These are phyloP conservation scores for Syzygium syzygioides DNA, from an alignment of 441 rosid genomes.

Conservation along the genomic window DNA sequence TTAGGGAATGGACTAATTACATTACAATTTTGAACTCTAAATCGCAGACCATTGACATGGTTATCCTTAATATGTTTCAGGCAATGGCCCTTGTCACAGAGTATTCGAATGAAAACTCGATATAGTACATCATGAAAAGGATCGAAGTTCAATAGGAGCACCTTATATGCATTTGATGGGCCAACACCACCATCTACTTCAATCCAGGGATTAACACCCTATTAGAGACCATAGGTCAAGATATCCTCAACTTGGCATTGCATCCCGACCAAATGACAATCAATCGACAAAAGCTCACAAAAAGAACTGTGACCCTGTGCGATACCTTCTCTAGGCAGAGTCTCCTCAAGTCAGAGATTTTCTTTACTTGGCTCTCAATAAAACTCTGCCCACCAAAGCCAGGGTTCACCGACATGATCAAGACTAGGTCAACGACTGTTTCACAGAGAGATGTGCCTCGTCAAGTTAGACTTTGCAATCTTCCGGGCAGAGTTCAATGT, in stretches of 20 bases:
- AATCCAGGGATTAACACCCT: slow-evolving; percentile 99
- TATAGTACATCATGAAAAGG: not conserved
- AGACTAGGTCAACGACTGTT: slow-evolving; percentile 85
- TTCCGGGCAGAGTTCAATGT: not conserved
- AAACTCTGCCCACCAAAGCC: slow-evolving; percentile 99
- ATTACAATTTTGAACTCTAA: not conserved
- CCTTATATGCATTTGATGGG: slow-evolving; percentile 95
- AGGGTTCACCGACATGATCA: slow-evolving; percentile 98
- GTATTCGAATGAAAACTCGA: not conserved
- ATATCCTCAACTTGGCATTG: not conserved
- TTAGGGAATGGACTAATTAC: not conserved
- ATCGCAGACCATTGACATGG: not conserved
- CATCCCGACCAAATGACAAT: not conserved
- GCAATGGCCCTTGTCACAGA: not conserved
- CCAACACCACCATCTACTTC: slow-evolving; percentile 99
- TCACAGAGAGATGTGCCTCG: not conserved
- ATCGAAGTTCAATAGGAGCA: slow-evolving; percentile 10
- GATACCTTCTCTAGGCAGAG: slow-evolving; percentile 80
- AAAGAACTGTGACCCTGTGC: not conserved
- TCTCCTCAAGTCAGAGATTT: slow-evolving; percentile 87
- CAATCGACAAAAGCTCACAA: not conserved
- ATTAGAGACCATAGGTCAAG: slow-evolving; percentile 8
- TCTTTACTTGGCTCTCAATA: slow-evolving; percentile 98
- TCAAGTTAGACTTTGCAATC: not conserved
- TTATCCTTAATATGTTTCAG: not conserved